Base-by-base conservation (phyloP, 371 early-diverging fungal genomes). In the Mortierella sp. region DNA sequence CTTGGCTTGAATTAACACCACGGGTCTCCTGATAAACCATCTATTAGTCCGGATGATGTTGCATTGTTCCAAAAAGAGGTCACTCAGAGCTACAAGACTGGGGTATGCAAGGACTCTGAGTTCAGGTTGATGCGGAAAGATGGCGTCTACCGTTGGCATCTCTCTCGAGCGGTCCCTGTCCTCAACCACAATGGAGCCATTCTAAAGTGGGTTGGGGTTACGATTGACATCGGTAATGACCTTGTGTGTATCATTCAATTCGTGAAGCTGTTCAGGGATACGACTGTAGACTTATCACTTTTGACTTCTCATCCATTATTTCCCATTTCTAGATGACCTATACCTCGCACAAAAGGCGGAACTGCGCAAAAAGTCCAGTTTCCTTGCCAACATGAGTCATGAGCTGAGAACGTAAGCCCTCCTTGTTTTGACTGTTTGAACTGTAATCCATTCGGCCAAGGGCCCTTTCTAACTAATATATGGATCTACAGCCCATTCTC, bases 401-500 rank as follows among this genome's bases (percentile, higher is more conserved):
- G 76, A 74, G 38, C 52, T 74, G 49, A 52, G 76, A 57, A 74
- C 76, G 67, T 71, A 65, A 30, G 64, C 50, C 9, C 30, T 4
- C 6, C 18, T 14, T n/a, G 27, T 24, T 14, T 7, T 26, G 2
- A 3, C 19, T 38, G 1, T 47, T 10, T 41, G 19, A 24, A 21
- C n/a, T 16, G 5, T 8, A 10, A 2, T 16, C 39, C 34, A 43
- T 30, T 30, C 14, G 23, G 16, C 27, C 46, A 16, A 6, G 47
- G 3, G 7, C 47, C 19, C 19, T 23, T 2, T 26, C 27, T 39
- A 53, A 18, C 42, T 42, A 18, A 3, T 42, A 5, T n/a, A n/a
- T n/a, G n/a, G n/a, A 34, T 34, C 4, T 38, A 28, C 43, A 71
- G 71, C 2, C 88, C 88, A 2, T 88, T 88, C 55, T 84, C 86